Conservation (phyloP, 257 asterid genomes). For the Rubia yunnanensis region DNA sequence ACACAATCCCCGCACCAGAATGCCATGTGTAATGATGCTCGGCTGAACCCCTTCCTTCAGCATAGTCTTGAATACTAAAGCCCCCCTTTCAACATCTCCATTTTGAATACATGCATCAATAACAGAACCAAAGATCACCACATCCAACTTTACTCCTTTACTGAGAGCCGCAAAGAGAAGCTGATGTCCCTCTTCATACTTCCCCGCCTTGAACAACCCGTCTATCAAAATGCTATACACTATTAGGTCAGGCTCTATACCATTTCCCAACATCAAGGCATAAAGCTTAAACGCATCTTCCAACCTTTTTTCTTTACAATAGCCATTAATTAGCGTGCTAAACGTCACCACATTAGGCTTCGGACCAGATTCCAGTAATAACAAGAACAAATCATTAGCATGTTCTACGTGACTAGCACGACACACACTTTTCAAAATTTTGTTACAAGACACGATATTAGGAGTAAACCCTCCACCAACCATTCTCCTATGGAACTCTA, state of each 20-base stretch:
- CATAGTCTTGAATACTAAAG: slow-evolving; percentile 25
- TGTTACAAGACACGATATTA: slow-evolving; percentile 28
- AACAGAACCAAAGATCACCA: slow-evolving; percentile 26
- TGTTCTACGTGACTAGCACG: slow-evolving; percentile 8
- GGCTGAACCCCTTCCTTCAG: slow-evolving; percentile 30
- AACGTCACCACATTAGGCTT: slow-evolving; percentile 36
- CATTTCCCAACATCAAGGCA: slow-evolving; percentile 22
- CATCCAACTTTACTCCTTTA: slow-evolving; percentile 31
- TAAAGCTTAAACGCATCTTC: slow-evolving; percentile 31
- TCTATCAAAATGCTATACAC: slow-evolving; percentile 34
- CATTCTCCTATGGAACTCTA: slow-evolving; percentile 26
- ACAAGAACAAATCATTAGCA: slow-evolving; percentile 20
- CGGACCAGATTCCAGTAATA: slow-evolving; percentile 32
- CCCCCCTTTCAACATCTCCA: slow-evolving; percentile 26
- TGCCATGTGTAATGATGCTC: slow-evolving; percentile 29
- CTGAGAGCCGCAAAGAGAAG: slow-evolving; percentile 27
- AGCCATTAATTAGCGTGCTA: slow-evolving; percentile 28
- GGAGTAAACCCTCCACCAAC: slow-evolving; percentile 20
- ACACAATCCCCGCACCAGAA: slow-evolving; percentile 28
- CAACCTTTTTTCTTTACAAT: slow-evolving; percentile 23
- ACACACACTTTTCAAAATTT: slow-evolving; percentile 20
- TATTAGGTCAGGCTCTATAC: slow-evolving; percentile 32
- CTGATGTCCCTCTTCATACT: slow-evolving; percentile 20
- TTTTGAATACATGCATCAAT: slow-evolving; percentile 24
- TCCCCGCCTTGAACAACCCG: slow-evolving; percentile 33